Evolutionary conservation across 306 rosid species (phyloP).

Genomic region (Casuarina cunninghamiana): DNA sequence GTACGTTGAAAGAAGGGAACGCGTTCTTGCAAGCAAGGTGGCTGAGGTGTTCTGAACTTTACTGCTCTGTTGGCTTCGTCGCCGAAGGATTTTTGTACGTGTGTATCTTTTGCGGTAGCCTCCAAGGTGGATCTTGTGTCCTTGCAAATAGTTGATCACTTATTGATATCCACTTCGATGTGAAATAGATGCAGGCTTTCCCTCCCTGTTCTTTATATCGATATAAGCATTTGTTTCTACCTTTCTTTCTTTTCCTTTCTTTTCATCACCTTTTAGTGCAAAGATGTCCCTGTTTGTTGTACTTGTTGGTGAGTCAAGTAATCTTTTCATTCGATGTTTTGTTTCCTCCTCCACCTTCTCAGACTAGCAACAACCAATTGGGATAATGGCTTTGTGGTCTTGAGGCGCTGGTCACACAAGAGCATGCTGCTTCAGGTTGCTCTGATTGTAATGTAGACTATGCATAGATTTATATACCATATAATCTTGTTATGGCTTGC

Average conservation of each 20-base stretch:
- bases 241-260: not conserved
- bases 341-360: not conserved
- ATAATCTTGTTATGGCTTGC: too few species aligned
- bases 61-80: conserved; percentile 31
- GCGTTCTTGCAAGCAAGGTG: conserved; percentile 93
- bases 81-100: conserved; percentile 40
- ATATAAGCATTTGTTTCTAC: conserved; percentile 21
- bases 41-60: conserved; percentile 77
- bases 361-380: not conserved
- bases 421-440: too few species aligned
- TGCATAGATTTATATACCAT: too few species aligned
- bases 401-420: too few species aligned
- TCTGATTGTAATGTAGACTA: too few species aligned
- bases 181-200: conserved; percentile 35
- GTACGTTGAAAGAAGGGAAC: conserved; percentile 83
- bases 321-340: not conserved
- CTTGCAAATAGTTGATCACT: conserved; percentile 24
- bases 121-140: conserved; percentile 32
- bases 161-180: conserved; percentile 18
- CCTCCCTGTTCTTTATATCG: conserved; percentile 22
- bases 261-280: not conserved
- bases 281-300: not conserved
- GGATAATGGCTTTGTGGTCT: not conserved
- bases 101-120: conserved; percentile 32
- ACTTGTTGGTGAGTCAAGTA: not conserved